Base-by-base conservation (phyloP, 352 stramenopile species). In the Phytophthora europaea region DNA sequence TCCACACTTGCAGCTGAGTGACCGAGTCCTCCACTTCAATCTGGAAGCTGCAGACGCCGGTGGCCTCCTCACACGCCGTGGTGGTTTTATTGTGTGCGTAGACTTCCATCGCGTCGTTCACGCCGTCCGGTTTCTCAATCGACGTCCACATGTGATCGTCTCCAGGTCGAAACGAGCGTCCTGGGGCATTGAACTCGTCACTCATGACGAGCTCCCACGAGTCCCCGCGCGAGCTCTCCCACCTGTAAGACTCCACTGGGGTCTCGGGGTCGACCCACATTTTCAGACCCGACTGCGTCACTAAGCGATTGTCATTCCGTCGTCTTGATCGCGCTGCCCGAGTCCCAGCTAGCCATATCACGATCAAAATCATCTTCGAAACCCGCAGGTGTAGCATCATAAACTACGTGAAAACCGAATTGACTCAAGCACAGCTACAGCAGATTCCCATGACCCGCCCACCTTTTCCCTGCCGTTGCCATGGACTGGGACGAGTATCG, bases 131-230 rank as follows among this genome's bases (percentile, higher is more conserved):
- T 67, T 98, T 98, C 61, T 98, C 83, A 61, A 98, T 87, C 1
- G 94, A 93, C 13, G 93, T 98, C 94, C 94, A 99, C 36, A 91
- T 76, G 16, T 95, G 92, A 79, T 99, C 96, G 8, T 85, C 67
- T 40, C 94, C 96, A 63, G 98, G 92, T 45, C 75, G 64, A 79
- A 99, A 98, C 9, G 62, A 86, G 15, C 96, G 77, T 31, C 81
- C 85, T 3, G 92, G 83, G 57, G 76, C 80, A 70, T 98, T 90
- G 71, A 99, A 99, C 72, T 99, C 97, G 79, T 99, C 97, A 52
- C 92, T 98, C 91, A 98, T 98, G 15, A 97, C 87, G 0, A 98
- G 69, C n/a, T 91, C 55, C 82, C 85, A 94, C 34, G 73, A 79
- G 60, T 98, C 82, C 4, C 79, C 78, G 7, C 86, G 81, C 20